Conservation (phyloP, 2,329 filamentous ascomycete genomes). For the Claviceps sp. region DNA sequence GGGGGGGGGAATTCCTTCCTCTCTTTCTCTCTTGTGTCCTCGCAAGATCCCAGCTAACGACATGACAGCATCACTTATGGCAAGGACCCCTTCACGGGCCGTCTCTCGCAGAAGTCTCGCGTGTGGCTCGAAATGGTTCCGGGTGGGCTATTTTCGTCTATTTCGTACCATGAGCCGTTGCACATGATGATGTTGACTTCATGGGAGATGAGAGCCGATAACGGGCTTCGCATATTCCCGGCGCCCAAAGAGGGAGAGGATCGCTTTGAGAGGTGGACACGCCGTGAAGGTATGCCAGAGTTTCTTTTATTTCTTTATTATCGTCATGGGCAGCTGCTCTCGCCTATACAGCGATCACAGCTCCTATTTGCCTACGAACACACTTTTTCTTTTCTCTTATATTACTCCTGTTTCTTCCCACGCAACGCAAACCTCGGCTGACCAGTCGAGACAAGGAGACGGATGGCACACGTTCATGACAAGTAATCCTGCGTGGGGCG, state of each 20-base stretch:
- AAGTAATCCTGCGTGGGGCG: conserved; percentile 14
- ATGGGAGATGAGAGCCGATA: conserved; percentile 17
- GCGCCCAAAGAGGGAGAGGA: conserved; percentile 17
- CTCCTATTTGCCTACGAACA: too few species aligned
- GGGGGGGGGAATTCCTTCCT: too few species aligned
- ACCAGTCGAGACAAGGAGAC: too few species aligned
- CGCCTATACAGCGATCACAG: too few species aligned
- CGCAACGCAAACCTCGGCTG: too few species aligned
- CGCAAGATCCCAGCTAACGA: neutral
- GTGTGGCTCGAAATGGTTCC: conserved; percentile 23
- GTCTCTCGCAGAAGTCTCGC: neutral
- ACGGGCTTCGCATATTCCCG: conserved; percentile 25
- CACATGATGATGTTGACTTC: conserved; percentile 30
- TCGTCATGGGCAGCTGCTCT: too few species aligned
- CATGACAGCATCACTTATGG: conserved; percentile 7
- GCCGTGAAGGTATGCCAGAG: conserved; percentile 20
- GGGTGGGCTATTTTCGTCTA: conserved; percentile 29
- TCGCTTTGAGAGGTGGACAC: conserved; percentile 22
- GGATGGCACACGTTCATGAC: neutral
- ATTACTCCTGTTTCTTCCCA: too few species aligned
- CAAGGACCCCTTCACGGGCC: conserved; percentile 1
- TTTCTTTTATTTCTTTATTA: neutral
- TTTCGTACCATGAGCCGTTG: conserved; percentile 31
- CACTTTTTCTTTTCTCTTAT: too few species aligned
- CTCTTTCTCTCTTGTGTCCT: neutral